phyloP scores from a whole-genome alignment of 2,329 filamentous ascomycete genomes.

The Trichoderma koningiopsis region DNA sequence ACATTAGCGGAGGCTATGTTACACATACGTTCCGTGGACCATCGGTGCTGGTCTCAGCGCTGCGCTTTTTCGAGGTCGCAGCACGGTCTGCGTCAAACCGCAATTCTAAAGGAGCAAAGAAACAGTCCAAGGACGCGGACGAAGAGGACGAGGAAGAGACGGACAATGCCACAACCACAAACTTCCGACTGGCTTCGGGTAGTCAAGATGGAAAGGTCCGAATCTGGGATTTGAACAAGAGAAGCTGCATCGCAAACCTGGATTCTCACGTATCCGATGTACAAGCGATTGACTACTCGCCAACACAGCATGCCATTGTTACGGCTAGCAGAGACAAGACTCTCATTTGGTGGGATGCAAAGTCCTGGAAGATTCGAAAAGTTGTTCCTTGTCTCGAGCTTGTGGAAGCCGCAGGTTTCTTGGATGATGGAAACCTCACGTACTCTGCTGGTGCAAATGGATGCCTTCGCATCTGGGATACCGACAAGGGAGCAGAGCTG shows the following conservation, averaged over 20 bases:
- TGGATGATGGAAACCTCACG: constrained; percentile 69
- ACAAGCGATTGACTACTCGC: constrained; percentile 80
- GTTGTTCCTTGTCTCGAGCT: constrained; percentile 84
- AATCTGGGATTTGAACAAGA: constrained; percentile 88
- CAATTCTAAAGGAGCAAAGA: constrained; percentile 42
- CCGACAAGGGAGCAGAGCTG: constrained; percentile 74
- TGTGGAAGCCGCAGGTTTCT: constrained; percentile 80
- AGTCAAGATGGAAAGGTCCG: constrained; percentile 92
- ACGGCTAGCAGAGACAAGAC: constrained; percentile 93
- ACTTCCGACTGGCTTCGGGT: constrained; percentile 83
- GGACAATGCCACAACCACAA: constrained; percentile 49
- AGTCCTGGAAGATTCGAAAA: constrained; percentile 78
- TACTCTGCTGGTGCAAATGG: constrained; percentile 87
- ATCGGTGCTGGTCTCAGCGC: constrained; percentile 84
- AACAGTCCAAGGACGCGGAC: constrained; percentile 30
- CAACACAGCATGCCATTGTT: constrained; percentile 72
- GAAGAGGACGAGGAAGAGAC: constrained; percentile 44
- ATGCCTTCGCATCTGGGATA: constrained; percentile 80
- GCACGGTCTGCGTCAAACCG: constrained; percentile 40
- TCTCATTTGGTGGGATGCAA: constrained; percentile 85
- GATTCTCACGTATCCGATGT: constrained; percentile 96
- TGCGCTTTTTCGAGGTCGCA: constrained; percentile 85
- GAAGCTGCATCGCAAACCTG: constrained; percentile 72
- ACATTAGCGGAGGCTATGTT: constrained; percentile 83
- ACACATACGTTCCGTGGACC: constrained; percentile 96